Conservation (phyloP, 2,329 filamentous ascomycete species). For the Curvularia spicifera region DNA sequence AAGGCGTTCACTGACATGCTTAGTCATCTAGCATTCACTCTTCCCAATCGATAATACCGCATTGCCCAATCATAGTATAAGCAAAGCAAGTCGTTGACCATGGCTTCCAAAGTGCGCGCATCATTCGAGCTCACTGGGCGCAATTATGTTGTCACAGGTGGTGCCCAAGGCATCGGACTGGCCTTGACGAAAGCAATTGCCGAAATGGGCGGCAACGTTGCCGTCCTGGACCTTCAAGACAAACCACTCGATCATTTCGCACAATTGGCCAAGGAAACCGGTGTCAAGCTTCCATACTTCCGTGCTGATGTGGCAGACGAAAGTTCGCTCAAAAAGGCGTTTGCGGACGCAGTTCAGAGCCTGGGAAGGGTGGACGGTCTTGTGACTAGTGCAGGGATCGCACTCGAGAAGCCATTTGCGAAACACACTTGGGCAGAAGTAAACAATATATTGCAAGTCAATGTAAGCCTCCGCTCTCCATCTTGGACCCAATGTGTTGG, state of each 20-base stretch:
- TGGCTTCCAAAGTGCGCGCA: slow-evolving; percentile 15
- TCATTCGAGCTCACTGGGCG: slow-evolving; percentile 23
- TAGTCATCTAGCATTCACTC: background rate
- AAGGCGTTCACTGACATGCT: background rate
- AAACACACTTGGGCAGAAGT: slow-evolving; percentile 55
- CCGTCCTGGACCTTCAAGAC: slow-evolving; percentile 24
- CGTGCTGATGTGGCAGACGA: slow-evolving; percentile 27
- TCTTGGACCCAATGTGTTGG: background rate
- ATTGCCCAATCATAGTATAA: background rate
- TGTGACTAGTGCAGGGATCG: slow-evolving; percentile 48
- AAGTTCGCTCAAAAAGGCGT: slow-evolving; percentile 21
- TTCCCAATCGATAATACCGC: background rate
- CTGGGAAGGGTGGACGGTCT: slow-evolving; percentile 22
- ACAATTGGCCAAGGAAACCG: slow-evolving; percentile 16
- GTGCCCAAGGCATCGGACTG: slow-evolving; percentile 30
- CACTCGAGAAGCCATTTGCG: slow-evolving; percentile 54
- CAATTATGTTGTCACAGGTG: slow-evolving; percentile 28
- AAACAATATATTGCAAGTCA: slow-evolving; percentile 48
- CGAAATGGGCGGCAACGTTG: slow-evolving; percentile 29
- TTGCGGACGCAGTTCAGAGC: slow-evolving; percentile 20
- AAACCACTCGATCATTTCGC: slow-evolving; percentile 18
- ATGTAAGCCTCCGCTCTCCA: slow-evolving; percentile 40
- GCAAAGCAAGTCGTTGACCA: background rate
- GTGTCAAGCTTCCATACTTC: slow-evolving; percentile 21
- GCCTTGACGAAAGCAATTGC: slow-evolving; percentile 25